Evolutionary conservation across 768 basidiomycete species (phyloP).

Genomic region (Trametes cinnabarina): DNA sequence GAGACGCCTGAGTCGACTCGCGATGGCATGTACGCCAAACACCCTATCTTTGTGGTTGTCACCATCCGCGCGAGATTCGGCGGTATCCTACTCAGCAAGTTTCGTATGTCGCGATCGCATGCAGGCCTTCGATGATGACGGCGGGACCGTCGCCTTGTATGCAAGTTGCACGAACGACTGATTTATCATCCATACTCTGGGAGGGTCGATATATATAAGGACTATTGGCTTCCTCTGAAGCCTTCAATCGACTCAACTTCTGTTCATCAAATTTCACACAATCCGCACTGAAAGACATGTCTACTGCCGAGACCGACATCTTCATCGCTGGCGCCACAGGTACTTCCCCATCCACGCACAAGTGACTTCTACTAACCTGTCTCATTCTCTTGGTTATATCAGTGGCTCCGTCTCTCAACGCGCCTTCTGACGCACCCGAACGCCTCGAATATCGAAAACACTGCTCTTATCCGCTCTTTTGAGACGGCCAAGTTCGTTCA

Average conservation of each 20-base stretch:
- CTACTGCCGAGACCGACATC: background rate
- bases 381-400: conserved; percentile 45
- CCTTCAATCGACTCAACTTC: too few species aligned
- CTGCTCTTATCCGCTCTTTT: conserved; percentile 43
- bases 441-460: conserved; percentile 41
- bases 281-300: too few species aligned
- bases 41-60: background rate
- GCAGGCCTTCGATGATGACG: too few species aligned
- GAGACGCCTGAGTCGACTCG: too few species aligned
- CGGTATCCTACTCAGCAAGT: too few species aligned
- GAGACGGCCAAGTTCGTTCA: conserved; percentile 33
- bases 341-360: background rate
- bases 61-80: background rate
- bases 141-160: too few species aligned
- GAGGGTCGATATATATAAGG: too few species aligned
- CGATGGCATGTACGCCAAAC: background rate
- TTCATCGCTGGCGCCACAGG: background rate
- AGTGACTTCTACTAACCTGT: background rate
- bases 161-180: too few species aligned
- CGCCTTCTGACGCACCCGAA: conserved; percentile 46
- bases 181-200: too few species aligned
- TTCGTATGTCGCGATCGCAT: too few species aligned
- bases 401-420: conserved; percentile 53
- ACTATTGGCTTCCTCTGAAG: too few species aligned
- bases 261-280: too few species aligned